phyloP scores from a whole-genome alignment of 345 rosid genomes.

The Rubroshorea leprosula region DNA sequence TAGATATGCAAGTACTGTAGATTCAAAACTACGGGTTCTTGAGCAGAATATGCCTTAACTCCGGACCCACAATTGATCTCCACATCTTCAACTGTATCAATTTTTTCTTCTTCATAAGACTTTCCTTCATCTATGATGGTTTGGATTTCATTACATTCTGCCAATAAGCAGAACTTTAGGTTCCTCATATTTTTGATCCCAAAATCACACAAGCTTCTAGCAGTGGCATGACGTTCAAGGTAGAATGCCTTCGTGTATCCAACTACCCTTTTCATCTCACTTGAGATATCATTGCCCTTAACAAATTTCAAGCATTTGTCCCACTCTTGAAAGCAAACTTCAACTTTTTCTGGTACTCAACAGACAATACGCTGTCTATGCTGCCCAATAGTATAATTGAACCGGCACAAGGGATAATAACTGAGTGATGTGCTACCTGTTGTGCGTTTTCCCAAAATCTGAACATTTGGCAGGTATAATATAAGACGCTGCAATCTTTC shows the following conservation, averaged over 20 bases:
- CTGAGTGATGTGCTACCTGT: background rate
- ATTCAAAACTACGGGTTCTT: background rate
- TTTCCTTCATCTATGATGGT: constrained; percentile 3
- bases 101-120: background rate
- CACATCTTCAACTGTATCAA: no score
- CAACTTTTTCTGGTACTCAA: constrained; percentile 15
- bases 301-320: constrained; percentile 15
- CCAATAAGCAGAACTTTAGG: constrained; percentile 19
- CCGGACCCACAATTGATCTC: no score
- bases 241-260: constrained; percentile 14
- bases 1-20: constrained; percentile 16
- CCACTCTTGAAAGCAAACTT: constrained; percentile 2
- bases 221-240: constrained; percentile 19
- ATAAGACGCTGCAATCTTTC: no score
- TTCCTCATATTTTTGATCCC: constrained; percentile 10
- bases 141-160: constrained; percentile 20
- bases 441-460: background rate
- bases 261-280: constrained; percentile 2
- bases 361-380: constrained; percentile 18
- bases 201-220: constrained; percentile 13
- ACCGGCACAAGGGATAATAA: constrained; percentile 1
- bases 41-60: no score
- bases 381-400: constrained; percentile 16
- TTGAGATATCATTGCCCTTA: constrained; percentile 14
- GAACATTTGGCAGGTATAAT: no score